Base-by-base conservation (phyloP, 2,329 filamentous ascomycete genomes). In the Phialocephala subalpina region DNA sequence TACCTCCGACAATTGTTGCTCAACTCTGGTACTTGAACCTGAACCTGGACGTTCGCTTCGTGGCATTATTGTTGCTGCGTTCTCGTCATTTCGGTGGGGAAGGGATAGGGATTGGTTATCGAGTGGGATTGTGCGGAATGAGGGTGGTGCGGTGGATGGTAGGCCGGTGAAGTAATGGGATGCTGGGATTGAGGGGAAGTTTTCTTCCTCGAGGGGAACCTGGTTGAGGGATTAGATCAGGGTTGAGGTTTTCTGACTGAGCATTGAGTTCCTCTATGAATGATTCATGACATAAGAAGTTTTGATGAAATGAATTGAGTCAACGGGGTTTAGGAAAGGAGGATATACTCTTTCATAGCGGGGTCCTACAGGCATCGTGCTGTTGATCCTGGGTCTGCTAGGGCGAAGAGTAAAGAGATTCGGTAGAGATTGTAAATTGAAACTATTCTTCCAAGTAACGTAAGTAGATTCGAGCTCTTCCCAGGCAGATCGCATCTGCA, bases 21-120 rank as follows among this genome's bases (percentile, higher is more conserved):
- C 25, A 3, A 25, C 9, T 2, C 29, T 33, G 25, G 49, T n/a
- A 81, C 79, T 71, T 82, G 79, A 64, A 77, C 82, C 33, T 79
- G 78, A 0, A 79, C 78, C n/a, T 36, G 36, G 20, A 8, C 35
- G 45, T 22, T 53, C n/a, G 12, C 25, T 33, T 18, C n/a, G 42
- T 20, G 61, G 61, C 25, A 64, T 55, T 25, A 61, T 55, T 5
- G 61, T 58, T 2, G 61, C 53, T 20, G 65, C 65, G 58, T 18
- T 64, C 36, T 64, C 61, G 38, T 62, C 61, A 40, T 59, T 61
- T 20, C 33, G 52, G 55, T 66, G 65, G 2, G 60, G 65, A 12
- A 66, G 33, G 16, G 25, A n/a, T 11, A 27, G 11, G 42, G 57
- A 27, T 12, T 57, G 27, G 22, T 22, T 47, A n/a, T 47, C 55